Base-by-base conservation (phyloP, 352 stramenopile genomes). In the Globisporangium splendens region DNA sequence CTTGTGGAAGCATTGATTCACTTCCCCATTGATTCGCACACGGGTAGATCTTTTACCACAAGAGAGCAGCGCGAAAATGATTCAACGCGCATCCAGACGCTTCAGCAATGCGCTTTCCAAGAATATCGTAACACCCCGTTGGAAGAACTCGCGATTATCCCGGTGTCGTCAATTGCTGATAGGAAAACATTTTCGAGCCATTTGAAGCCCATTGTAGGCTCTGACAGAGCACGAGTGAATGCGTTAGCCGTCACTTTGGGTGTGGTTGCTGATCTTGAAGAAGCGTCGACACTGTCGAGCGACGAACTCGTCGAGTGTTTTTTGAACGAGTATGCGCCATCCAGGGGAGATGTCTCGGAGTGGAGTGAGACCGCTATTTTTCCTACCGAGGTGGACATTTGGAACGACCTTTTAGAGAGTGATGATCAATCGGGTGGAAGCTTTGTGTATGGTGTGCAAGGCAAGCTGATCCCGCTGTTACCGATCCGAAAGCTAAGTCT, bases 401-500 rank as follows among this genome's bases (percentile, higher is more conserved):
- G 87, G 88, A 83, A 83, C 65, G 63, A 77, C 24, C 60, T 90
- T 54, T 58, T 91, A 13, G 62, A 69, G 10, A 54, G 41, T 35
- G 72, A 63, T 22, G 47, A 69, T n/a, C 46, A 51, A 51, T 15
- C 43, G 8, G 31, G 67, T 59, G 24, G 51, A 35, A 39, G 46
- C 8, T 12, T 2, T 18, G 56, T 86, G 1, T 90, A 79, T 50
- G 61, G 57, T 4, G 72, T 89, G 21, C 65, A 72, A 17, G 54
- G 78, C 35, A 69, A 70, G 28, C 38, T 89, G 53, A 74, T 83
- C 18, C 72, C 70, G 1, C 1, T 92, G 3, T 64, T 98, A 13
- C 81, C 92, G 5, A 66, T 99, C 33, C 94, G 92, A 14, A 99
- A 98, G 71, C 76, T 98, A n/a, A 95, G 90, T 54, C 66, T 98